phyloP scores from a whole-genome alignment of 2,329 filamentous ascomycete genomes.

The Penicillium occitanis region DNA sequence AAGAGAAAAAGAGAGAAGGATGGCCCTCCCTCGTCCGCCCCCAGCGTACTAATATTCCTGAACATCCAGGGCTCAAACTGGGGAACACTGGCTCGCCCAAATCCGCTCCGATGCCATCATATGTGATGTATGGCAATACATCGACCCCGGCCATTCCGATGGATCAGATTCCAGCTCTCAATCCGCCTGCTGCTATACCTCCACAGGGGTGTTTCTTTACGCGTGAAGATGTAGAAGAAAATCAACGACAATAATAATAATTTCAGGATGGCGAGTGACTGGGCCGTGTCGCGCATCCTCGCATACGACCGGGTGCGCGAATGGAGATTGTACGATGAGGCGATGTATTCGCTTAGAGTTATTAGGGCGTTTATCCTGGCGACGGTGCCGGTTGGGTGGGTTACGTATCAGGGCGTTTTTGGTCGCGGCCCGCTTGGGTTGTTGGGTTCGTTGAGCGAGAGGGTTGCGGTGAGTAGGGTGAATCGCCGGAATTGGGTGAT shows the following conservation, averaged over 20 bases:
- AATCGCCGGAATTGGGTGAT: too few relatives aligned
- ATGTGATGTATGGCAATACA: background rate
- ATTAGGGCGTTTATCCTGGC: background rate
- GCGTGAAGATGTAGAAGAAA: background rate
- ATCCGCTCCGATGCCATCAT: background rate
- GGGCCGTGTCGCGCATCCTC: background rate
- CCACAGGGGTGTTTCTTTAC: background rate
- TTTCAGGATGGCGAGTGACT: background rate
- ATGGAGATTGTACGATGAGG: background rate
- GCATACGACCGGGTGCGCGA: background rate
- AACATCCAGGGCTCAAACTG: background rate
- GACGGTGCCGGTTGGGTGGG: background rate
- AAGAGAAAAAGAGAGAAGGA: background rate
- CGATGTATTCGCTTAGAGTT: background rate
- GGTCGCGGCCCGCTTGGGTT: background rate
- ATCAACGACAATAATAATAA: background rate
- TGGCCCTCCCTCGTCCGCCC: background rate
- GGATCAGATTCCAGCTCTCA: background rate
- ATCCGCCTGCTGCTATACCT: background rate
- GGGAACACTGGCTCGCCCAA: background rate
- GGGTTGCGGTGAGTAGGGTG: background rate
- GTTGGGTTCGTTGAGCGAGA: background rate
- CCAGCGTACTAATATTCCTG: background rate
- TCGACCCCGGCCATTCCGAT: background rate
- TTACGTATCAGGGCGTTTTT: background rate